Evolutionary conservation across 2,329 filamentous ascomycete genomes (phyloP).

Genomic region (Pseudogymnoascus sp.): DNA sequence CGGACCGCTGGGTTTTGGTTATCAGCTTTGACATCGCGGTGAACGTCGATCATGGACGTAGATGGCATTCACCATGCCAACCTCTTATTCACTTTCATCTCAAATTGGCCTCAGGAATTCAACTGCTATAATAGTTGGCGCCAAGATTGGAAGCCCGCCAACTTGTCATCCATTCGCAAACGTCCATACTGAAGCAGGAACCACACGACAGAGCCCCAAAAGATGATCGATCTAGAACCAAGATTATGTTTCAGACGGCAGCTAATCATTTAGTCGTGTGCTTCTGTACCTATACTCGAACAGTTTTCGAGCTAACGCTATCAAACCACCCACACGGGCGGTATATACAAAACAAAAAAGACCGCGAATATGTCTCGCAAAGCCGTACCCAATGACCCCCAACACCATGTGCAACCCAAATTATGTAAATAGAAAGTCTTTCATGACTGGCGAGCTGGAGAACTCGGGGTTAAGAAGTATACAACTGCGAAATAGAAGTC

Average conservation of each 20-base stretch:
- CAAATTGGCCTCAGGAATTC: neutral
- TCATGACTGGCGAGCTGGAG: constrained; percentile 79
- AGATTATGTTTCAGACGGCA: neutral
- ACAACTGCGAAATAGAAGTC: constrained; percentile 48
- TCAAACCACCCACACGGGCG: neutral
- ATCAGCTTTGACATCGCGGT: neutral
- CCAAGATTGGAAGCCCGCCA: neutral
- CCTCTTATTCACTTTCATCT: neutral
- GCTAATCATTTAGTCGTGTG: neutral
- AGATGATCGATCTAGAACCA: neutral
- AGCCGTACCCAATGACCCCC: neutral
- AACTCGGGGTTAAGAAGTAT: constrained; percentile 90
- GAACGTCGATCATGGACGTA: neutral
- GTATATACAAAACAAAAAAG: neutral
- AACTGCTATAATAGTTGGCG: neutral
- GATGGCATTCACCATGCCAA: neutral
- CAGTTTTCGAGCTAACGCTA: neutral
- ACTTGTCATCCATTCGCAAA: neutral
- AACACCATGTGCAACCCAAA: neutral
- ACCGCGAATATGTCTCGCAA: neutral
- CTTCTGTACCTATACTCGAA: neutral
- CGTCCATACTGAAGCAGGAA: neutral
- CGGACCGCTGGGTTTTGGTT: neutral
- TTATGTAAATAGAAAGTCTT: constrained; percentile 69
- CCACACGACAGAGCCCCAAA: neutral